phyloP scores from a whole-genome alignment of 495 filamentous ascomycete species.

The Amphirosellinia nigrospora region DNA sequence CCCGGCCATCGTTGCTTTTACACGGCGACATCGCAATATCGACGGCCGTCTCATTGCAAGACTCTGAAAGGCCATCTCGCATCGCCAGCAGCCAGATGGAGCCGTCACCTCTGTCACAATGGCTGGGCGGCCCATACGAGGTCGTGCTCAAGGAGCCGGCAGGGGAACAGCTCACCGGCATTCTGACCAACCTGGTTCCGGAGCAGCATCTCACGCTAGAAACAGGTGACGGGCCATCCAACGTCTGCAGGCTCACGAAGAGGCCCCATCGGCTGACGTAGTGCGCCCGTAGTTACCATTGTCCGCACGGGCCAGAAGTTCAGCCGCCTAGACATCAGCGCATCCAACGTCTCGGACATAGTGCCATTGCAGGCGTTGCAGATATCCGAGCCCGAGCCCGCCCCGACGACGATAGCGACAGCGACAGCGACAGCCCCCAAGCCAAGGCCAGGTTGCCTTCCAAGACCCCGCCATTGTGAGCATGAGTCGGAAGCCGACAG shows the following conservation, averaged over 20 bases:
- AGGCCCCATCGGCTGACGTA: conserved; percentile 13
- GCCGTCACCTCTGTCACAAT: conserved; percentile 30
- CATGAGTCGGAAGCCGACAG: conserved; percentile 41
- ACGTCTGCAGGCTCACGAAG: background rate
- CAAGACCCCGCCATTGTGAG: conserved; percentile 63
- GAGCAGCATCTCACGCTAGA: conserved; percentile 75
- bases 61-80: background rate
- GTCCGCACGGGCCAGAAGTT: conserved; percentile 32
- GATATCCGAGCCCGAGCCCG: background rate
- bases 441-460: conserved; percentile 40
- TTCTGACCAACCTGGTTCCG: conserved; percentile 71
- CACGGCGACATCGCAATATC: background rate
- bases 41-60: background rate
- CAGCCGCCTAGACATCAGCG: conserved; percentile 30
- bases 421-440: background rate
- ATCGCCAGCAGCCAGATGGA: conserved; percentile 26
- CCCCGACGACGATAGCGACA: background rate
- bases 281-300: conserved; percentile 23
- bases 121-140: conserved; percentile 34
- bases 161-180: conserved; percentile 70
- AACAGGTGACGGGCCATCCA: conserved; percentile 65
- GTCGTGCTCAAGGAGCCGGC: conserved; percentile 57
- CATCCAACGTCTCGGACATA: conserved; percentile 42
- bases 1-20: background rate
- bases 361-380: conserved; percentile 58